Percentiles rank a stretch among this genome's conserved stretches.
Conservation (phyloP, 1,284 basidiomycete species). For the Trametes versicolor region DNA sequence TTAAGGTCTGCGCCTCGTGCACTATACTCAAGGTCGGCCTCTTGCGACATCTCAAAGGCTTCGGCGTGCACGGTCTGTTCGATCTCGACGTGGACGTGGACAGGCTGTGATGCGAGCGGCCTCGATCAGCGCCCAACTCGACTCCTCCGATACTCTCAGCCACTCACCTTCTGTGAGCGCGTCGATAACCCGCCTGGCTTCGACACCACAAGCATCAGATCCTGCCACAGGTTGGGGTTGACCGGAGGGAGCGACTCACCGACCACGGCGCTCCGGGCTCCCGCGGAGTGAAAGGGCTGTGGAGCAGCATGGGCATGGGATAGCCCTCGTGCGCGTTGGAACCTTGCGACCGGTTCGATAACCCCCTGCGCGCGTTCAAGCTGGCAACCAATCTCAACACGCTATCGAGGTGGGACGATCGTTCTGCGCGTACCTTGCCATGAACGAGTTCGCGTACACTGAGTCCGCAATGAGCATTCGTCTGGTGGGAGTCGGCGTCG, state of each 20-base stretch:
- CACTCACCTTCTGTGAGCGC: constrained; percentile 5
- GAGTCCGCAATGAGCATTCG: background rate
- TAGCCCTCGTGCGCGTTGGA: constrained; percentile 13
- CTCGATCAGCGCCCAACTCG: background rate
- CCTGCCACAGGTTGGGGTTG: background rate
- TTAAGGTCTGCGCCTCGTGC: background rate
- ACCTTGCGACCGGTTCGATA: constrained; percentile 19
- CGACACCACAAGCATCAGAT: background rate
- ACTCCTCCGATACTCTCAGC: background rate
- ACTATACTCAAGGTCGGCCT: background rate
- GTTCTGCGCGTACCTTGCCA: constrained; percentile 20
- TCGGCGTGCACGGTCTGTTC: constrained; percentile 26
- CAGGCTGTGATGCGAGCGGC: background rate
- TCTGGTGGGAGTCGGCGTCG: too few species aligned
- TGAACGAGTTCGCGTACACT: constrained; percentile 31
- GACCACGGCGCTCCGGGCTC: constrained; percentile 13
- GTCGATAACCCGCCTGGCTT: constrained; percentile 9
- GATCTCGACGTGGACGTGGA: constrained; percentile 24
- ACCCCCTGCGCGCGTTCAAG: constrained; percentile 23
- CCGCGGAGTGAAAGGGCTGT: constrained; percentile 13
- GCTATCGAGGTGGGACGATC: background rate
- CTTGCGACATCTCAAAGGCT: background rate
- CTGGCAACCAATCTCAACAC: constrained; percentile 1
- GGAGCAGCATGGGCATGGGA: constrained; percentile 20
- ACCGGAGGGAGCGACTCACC: constrained; percentile 11